These are phyloP conservation scores for Psilocybe cyanescens DNA, from an alignment of 768 basidiomycete genomes.

Conservation along the genomic window DNA sequence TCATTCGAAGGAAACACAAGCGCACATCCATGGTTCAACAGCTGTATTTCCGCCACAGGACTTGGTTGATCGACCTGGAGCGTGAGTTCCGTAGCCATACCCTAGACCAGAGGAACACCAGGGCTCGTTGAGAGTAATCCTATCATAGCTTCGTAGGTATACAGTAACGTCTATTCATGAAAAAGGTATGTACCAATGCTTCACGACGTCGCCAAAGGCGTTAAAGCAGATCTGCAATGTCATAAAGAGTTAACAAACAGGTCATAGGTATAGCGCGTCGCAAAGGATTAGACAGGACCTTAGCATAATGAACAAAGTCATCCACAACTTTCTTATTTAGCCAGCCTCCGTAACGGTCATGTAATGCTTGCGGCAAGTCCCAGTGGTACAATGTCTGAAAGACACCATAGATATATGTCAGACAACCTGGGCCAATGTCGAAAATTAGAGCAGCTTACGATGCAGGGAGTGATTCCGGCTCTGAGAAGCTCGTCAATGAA, in stretches of 20 bases:
- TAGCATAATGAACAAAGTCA: conserved; percentile 68
- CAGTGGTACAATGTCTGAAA: conserved; percentile 72
- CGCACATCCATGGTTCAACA: conserved; percentile 69
- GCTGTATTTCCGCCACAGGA: conserved; percentile 61
- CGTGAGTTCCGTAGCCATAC: conserved; percentile 67
- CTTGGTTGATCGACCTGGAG: conserved; percentile 70
- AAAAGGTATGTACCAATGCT: conserved; percentile 56
- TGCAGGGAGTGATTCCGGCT: conserved; percentile 63
- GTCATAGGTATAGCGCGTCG: not conserved
- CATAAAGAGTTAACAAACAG: not conserved
- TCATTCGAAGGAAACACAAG: not conserved
- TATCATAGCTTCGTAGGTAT: conserved; percentile 22
- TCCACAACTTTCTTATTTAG: conserved; percentile 64
- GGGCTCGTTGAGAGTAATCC: conserved; percentile 78
- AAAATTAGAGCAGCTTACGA: conserved; percentile 38
- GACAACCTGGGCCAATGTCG: conserved; percentile 19
- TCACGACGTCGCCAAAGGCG: conserved; percentile 73
- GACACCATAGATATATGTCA: not conserved
- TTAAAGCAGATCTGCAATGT: conserved; percentile 60
- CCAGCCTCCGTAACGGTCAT: conserved; percentile 79
- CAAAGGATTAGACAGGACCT: conserved; percentile 28
- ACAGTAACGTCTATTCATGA: not conserved
- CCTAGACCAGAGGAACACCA: conserved; percentile 69
- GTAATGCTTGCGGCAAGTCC: conserved; percentile 76
- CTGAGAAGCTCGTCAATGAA: conserved; percentile 68